These are phyloP conservation scores for Claviceps quebecensis DNA, from an alignment of 2,329 filamentous ascomycete genomes.

Conservation along the genomic window DNA sequence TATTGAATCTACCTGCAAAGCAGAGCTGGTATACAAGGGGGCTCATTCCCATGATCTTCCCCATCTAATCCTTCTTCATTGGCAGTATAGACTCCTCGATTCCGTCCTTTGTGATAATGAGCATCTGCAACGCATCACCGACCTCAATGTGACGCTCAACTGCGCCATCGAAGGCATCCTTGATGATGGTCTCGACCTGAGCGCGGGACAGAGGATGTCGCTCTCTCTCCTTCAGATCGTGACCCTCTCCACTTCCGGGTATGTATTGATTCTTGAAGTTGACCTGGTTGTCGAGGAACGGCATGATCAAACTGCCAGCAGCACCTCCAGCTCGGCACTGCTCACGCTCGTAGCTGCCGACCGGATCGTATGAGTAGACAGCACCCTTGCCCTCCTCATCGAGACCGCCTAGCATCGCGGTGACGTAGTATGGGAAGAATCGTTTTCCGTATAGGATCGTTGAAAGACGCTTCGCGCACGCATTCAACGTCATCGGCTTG, in stretches of 20 bases:
- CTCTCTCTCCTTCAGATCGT: slow-evolving; percentile 61
- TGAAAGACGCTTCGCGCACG: slow-evolving; percentile 85
- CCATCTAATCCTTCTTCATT: slow-evolving; percentile 75
- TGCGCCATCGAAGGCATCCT: slow-evolving; percentile 95
- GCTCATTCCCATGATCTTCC: neutral
- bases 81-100: slow-evolving; percentile 74
- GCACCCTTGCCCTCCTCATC: slow-evolving; percentile 92
- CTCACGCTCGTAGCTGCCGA: slow-evolving; percentile 94
- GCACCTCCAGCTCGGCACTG: slow-evolving; percentile 90
- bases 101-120: slow-evolving; percentile 78
- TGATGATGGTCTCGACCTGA: slow-evolving; percentile 75
- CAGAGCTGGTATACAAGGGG: slow-evolving; percentile 4
- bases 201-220: slow-evolving; percentile 54
- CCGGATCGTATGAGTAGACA: slow-evolving; percentile 93
- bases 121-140: slow-evolving; percentile 87
- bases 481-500: slow-evolving; percentile 88
- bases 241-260: slow-evolving; percentile 70
- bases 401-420: slow-evolving; percentile 83
- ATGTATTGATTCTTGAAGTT: slow-evolving; percentile 99
- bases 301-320: slow-evolving; percentile 91
- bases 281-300: slow-evolving; percentile 98
- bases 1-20: slow-evolving; percentile 3
- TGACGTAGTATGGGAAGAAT: slow-evolving; percentile 98
- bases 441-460: slow-evolving; percentile 96
- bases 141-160: slow-evolving; percentile 99